Percentiles rank a stretch among this genome's conserved stretches.
Conservation (phyloP, 1,284 basidiomycete species). For the Rhodotorula glutinis region DNA sequence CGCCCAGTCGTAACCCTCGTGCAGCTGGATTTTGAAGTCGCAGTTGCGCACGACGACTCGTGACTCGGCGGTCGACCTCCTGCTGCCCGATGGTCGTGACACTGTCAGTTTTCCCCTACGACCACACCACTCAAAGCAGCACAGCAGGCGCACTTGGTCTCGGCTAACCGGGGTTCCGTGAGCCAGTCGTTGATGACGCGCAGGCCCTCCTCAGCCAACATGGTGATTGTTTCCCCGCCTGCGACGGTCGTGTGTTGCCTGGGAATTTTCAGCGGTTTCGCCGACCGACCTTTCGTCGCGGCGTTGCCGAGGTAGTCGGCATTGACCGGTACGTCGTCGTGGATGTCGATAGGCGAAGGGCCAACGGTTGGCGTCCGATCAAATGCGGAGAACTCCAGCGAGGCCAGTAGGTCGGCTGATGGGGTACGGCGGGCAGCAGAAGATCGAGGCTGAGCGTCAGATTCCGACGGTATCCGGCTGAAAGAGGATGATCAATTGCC, state of each 20-base stretch:
- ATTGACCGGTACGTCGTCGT: constrained; percentile 86
- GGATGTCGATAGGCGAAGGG: constrained; percentile 78
- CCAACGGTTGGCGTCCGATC: constrained; percentile 61
- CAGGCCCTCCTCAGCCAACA: constrained; percentile 62
- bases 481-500: too few species aligned
- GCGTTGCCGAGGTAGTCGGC: constrained; percentile 74
- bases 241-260: constrained; percentile 48
- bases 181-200: constrained; percentile 68
- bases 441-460: neutral
- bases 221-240: constrained; percentile 79
- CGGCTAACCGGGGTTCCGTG: neutral
- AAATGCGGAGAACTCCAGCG: constrained; percentile 82
- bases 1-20: constrained; percentile 92
- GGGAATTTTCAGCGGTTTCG: neutral
- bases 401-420: constrained; percentile 51
- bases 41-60: constrained; percentile 11
- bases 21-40: constrained; percentile 66
- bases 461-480: too few species aligned
- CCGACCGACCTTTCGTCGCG: neutral
- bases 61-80: neutral
- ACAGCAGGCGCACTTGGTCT: constrained; percentile 1
- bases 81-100: neutral
- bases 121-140: too few species aligned
- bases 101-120: neutral
- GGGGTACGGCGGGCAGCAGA: neutral